Base-by-base conservation (phyloP, 2,329 filamentous ascomycete species). In the Fusarium sp. region DNA sequence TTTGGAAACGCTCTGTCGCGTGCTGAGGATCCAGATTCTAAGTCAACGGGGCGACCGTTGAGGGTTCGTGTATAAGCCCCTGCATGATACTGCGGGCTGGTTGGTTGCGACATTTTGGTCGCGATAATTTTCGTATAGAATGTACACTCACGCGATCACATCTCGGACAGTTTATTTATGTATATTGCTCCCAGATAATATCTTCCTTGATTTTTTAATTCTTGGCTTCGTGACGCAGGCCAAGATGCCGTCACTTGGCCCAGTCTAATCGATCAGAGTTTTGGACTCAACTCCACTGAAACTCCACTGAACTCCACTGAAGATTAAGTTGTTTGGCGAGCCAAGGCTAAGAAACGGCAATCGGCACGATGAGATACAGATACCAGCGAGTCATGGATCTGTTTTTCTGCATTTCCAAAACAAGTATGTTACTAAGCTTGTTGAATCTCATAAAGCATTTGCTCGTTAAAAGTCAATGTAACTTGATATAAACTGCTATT, bases 121-220 rank as follows among this genome's bases (percentile, higher is more conserved):
- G 49, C 18, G 9, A 17, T 2, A 1, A 0, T 25, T 38, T 11
- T 8, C 17, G 22, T 36, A 15, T 12, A 52, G 13, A 5, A 17
- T 11, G 7, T 13, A n/a, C 11, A 15, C 13, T 27, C 33, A 13
- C 22, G 12, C 6, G 22, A 52, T 27, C 4, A 12, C 4, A 27
- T 15, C 22, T 35, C 12, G 39, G 7, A 15, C 13, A 5, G 13
- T 41, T 22, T 15, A 7, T 41, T 27, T 27, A 13, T 27, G 20
- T 53, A 27, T 29, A 12, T 17, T 27, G 38, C 15, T 0, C 0
- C 1, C 14, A 17, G 15, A 1, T 1, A n/a, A 13, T 7, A 27
- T 38, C 5, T 39, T 39, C 49, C 49, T 4, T 53, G 49, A n/a
- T 53, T 53, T 29, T 42, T 3, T 7, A 1, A 0, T 7, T 39